Evolutionary conservation across 225 moss, liverwort and hornwort species (phyloP).

Genomic region (Antitrichia curtipendula): DNA sequence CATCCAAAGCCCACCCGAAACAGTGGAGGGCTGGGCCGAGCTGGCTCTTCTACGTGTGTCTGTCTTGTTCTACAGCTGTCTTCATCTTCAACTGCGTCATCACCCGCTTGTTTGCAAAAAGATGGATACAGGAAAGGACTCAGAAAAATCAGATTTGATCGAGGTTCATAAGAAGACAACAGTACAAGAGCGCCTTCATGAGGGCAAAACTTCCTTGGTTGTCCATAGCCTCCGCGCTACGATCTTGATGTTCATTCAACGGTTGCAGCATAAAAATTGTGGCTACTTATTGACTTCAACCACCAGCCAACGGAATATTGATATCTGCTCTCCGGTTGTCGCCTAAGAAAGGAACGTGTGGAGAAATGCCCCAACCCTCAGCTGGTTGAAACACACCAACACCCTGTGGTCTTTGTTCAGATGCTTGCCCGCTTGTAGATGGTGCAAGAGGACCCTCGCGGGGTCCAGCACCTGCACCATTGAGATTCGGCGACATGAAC

Average conservation of each 20-base stretch:
- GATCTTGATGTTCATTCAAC: not conserved
- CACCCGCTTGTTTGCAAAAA: constrained; percentile 3
- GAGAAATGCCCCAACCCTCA: constrained; percentile 25
- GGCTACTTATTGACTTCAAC: constrained; percentile 8
- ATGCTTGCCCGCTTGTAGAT: constrained; percentile 12
- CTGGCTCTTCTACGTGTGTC: not conserved
- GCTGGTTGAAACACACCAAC: constrained; percentile 25
- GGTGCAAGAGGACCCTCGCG: constrained; percentile 5
- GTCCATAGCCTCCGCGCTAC: not conserved
- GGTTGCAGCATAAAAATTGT: not conserved
- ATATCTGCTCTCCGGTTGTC: constrained; percentile 47
- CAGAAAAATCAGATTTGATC: not conserved
- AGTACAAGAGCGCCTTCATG: not conserved
- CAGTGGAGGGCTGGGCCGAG: not conserved
- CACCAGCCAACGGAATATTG: constrained; percentile 42
- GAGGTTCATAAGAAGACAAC: not conserved
- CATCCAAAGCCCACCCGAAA: not conserved
- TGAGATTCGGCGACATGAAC: not conserved
- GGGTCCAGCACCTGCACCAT: constrained; percentile 7
- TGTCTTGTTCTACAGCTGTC: not conserved
- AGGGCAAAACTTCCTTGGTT: not conserved
- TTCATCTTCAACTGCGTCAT: constrained; percentile 4
- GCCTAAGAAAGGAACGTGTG: constrained; percentile 9
- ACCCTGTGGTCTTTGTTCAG: constrained; percentile 20
- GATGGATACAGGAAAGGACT: not conserved